Evolutionary conservation across 163 green algal genomes (phyloP).

Genomic region (Coccomyxa subellipsoidea): DNA sequence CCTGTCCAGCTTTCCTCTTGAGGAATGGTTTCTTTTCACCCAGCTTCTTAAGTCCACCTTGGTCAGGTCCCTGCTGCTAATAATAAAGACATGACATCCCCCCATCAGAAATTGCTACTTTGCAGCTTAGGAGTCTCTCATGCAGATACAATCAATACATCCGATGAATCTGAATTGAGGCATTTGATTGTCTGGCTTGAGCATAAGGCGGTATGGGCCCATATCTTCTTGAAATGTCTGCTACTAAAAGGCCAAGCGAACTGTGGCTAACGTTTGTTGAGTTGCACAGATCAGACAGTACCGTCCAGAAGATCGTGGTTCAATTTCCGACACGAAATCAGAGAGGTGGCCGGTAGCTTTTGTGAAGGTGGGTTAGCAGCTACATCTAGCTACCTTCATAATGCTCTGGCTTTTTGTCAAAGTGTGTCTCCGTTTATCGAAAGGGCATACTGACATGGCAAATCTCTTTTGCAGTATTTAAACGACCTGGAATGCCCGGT

Average conservation of each 20-base stretch:
- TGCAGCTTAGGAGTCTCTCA: neutral
- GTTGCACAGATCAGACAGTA: slow-evolving; percentile 2
- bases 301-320: neutral
- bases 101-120: neutral
- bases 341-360: neutral
- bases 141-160: neutral
- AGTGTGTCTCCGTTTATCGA: too few species aligned
- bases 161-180: neutral
- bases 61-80: too few species aligned
- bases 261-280: neutral
- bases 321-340: neutral
- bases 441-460: too few species aligned
- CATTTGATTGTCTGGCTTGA: slow-evolving; percentile 8
- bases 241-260: neutral
- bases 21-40: too few species aligned
- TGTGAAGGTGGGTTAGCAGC: neutral
- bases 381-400: neutral
- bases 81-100: neutral
- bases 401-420: too few species aligned
- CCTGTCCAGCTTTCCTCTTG: too few species aligned
- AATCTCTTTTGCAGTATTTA: slow-evolving; percentile 48
- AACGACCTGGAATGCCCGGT: slow-evolving; percentile 40
- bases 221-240: neutral
- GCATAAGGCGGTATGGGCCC: neutral
- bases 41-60: too few species aligned